These are phyloP conservation scores for Salvia sclarea DNA, from an alignment of 305 asterid genomes.

Conservation along the genomic window DNA sequence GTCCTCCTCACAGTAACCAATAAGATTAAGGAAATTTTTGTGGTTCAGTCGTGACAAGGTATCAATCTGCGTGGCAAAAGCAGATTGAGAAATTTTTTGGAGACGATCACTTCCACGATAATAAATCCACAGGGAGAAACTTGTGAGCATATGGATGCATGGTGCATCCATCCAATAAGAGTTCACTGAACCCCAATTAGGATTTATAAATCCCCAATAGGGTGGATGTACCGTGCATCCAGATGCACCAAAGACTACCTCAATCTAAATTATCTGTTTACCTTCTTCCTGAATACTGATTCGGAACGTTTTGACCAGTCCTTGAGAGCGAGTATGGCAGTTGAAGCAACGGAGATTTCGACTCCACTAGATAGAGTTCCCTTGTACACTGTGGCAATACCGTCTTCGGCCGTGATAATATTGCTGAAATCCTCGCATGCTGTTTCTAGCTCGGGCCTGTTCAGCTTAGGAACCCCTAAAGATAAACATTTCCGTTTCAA, in stretches of 20 bases:
- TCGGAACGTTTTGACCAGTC: constrained; percentile 79
- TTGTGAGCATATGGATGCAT: no score
- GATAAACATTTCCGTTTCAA: constrained; percentile 21
- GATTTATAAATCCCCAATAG: no score
- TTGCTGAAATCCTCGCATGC: constrained; percentile 98
- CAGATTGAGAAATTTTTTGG: not conserved
- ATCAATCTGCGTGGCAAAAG: constrained; percentile 51
- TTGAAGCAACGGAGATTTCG: constrained; percentile 81
- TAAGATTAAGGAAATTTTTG: constrained; percentile 81
- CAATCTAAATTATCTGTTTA: constrained; percentile 24
- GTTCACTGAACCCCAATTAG: no score
- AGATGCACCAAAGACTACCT: no score
- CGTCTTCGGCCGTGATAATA: constrained; percentile 50
- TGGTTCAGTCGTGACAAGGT: constrained; percentile 76
- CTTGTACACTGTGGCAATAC: constrained; percentile 59
- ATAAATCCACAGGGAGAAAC: not conserved
- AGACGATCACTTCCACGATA: not conserved
- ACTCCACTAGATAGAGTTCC: constrained; percentile 93
- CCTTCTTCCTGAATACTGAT: constrained; percentile 70
- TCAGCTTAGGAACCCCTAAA: constrained; percentile 86
- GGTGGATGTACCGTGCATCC: no score
- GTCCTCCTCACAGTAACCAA: constrained; percentile 96
- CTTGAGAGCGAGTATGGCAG: constrained; percentile 50
- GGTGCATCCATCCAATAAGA: no score
- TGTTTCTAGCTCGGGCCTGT: constrained; percentile 72